phyloP scores from a whole-genome alignment of 768 basidiomycete genomes.

The Lactarius akahatsu region DNA sequence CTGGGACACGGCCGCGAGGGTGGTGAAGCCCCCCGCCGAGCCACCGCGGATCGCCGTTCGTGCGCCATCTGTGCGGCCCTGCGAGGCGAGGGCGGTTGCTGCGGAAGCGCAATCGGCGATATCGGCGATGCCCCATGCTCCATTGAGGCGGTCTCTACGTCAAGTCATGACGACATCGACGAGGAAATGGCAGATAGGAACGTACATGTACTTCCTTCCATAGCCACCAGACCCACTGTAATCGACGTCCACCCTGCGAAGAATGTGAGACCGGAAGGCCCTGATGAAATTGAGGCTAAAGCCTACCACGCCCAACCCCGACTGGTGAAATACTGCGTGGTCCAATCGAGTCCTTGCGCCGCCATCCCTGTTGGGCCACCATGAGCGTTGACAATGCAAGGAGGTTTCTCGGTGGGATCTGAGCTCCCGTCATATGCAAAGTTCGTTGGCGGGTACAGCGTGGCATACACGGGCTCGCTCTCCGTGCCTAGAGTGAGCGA shows the following conservation, averaged over 20 bases:
- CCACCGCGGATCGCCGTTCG: conserved; percentile 70
- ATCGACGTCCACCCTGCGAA: conserved; percentile 66
- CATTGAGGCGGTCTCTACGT: conserved; percentile 50
- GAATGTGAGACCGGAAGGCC: conserved; percentile 21
- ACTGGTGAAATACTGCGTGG: conserved; percentile 31
- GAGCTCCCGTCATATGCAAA: conserved; percentile 14
- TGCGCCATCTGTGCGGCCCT: conserved; percentile 58
- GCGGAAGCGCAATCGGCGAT: conserved; percentile 66
- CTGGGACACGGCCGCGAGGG: conserved; percentile 47
- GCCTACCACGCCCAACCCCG: conserved; percentile 57
- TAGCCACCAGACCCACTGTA: conserved; percentile 76
- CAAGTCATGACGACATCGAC: neutral
- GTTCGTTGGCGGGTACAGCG: conserved; percentile 20
- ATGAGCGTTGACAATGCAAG: conserved; percentile 22
- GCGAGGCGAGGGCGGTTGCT: conserved; percentile 46
- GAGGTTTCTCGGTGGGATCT: conserved; percentile 15
- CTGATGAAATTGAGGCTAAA: neutral
- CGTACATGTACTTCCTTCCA: conserved; percentile 62
- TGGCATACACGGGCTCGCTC: conserved; percentile 7
- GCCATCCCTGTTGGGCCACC: conserved; percentile 50
- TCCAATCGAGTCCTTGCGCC: conserved; percentile 50
- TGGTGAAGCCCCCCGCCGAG: conserved; percentile 74
- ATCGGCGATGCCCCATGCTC: conserved; percentile 75
- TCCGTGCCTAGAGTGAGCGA: conserved; percentile 2
- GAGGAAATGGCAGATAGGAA: neutral